Conservation (phyloP, 192 early-diverging fungal species). For the Umbelopsis sp. region DNA sequence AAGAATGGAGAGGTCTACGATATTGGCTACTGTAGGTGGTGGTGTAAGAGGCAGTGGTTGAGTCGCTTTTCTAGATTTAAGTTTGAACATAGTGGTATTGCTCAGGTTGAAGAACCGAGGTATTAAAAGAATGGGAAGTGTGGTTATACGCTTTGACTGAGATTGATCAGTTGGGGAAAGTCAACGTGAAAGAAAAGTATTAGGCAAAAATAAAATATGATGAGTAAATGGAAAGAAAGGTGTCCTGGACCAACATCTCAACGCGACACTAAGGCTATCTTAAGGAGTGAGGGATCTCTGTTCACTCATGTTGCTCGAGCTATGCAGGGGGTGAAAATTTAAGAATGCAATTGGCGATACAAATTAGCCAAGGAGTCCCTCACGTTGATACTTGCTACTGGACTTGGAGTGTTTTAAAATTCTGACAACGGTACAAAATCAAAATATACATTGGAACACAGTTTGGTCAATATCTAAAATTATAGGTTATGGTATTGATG, state of each 20-base stretch:
- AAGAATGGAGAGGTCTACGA: neutral
- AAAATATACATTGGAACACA: too few species aligned
- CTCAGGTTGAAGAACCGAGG: neutral
- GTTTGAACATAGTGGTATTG: constrained; percentile 10
- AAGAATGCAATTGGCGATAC: constrained; percentile 14
- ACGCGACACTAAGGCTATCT: neutral
- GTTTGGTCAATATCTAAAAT: too few species aligned
- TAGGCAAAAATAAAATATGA: neutral
- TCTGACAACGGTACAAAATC: too few species aligned
- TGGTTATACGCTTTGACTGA: too few species aligned
- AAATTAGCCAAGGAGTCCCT: neutral
- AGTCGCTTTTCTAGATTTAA: neutral
- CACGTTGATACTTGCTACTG: neutral
- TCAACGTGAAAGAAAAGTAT: too few species aligned
- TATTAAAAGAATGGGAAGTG: too few species aligned
- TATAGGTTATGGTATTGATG: too few species aligned
- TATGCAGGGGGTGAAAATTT: constrained; percentile 13
- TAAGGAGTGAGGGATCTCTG: constrained; percentile 12
- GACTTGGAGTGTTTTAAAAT: too few species aligned
- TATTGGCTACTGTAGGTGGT: neutral
- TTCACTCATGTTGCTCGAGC: neutral
- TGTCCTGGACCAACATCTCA: neutral
- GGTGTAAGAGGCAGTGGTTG: neutral
- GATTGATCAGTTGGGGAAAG: too few species aligned
- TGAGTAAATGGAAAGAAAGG: constrained; percentile 6